Base-by-base conservation (phyloP, 768 basidiomycete genomes). In the Cubamyces sp. region DNA sequence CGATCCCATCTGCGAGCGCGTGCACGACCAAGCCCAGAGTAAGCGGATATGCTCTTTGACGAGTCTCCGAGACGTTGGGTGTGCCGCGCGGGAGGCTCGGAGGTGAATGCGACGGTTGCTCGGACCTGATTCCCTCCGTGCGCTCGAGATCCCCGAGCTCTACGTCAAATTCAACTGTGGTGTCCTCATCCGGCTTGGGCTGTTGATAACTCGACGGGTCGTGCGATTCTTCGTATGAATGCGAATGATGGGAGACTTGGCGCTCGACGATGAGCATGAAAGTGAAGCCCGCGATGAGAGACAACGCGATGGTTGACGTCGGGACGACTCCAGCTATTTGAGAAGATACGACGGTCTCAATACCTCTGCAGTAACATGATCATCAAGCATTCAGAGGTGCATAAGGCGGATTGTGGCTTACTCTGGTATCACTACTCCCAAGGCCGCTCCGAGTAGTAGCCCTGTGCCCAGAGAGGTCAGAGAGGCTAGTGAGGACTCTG, bases 341-440 rank as follows among this genome's bases (percentile, higher is more conserved):
- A 6, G 55, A 64, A 12, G 58, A 40, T 3, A 54, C 54, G 16
- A 62, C 26, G 19, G 60, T 46, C 28, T 57, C 60, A 3, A 61
- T 41, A 1, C 60, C 64, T 50, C 56, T 62, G 42, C 16, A 47
- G 30, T 45, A 46, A 57, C 61, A 37, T 52, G 18, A 39, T 18
- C 48, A 49, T 53, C 41, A 49, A 39, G 21, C 25, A 5, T 42
- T 51, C n/a, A 51, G 28, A 54, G 37, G 26, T 46, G 23, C 19
- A 28, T n/a, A 46, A n/a, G 15, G 23, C 25, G 30, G 26, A 56
- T 43, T 50, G 48, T 51, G 39, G 87, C 90, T 73, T 75, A 95
- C 91, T 97, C 96, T 40, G 96, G 96, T 54, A 98, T 88, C 65
- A 98, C 93, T 25, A 98, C 86, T 14, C 92, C 92, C 64, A 98